phyloP scores from a whole-genome alignment of 257 asterid species.

The Solanum chaucha region DNA sequence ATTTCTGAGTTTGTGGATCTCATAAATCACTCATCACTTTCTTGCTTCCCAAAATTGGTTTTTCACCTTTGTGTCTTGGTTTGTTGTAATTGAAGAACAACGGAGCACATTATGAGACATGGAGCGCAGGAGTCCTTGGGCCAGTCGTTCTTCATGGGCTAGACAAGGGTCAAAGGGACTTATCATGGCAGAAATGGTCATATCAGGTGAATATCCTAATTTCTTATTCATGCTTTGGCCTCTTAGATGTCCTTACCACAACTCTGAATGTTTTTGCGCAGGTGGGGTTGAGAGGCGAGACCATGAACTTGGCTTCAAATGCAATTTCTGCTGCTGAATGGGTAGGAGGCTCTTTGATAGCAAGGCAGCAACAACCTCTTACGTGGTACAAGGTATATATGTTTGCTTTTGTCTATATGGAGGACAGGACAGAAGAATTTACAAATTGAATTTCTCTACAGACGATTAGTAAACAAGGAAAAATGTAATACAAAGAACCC shows the following conservation, averaged over 20 bases:
- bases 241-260: neutral
- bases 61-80: neutral
- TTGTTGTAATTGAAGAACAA: conserved; percentile 37
- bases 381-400: conserved; percentile 83
- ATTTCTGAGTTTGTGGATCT: neutral
- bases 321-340: conserved; percentile 47
- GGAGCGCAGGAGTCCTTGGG: conserved; percentile 70
- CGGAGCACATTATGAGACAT: conserved; percentile 69
- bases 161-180: conserved; percentile 51
- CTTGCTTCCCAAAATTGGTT: neutral
- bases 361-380: conserved; percentile 46
- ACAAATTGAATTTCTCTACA: neutral
- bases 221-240: neutral
- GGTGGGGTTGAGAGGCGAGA: conserved; percentile 87
- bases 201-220: conserved; percentile 50
- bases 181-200: conserved; percentile 87
- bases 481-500: neutral
- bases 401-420: neutral
- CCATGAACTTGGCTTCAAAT: conserved; percentile 56
- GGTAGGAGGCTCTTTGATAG: conserved; percentile 40
- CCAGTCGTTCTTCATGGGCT: conserved; percentile 71
- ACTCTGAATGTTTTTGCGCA: conserved; percentile 3
- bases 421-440: neutral
- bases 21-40: neutral
- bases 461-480: neutral